A percentile compares a stretch with the other conserved stretches of the same genome.
Evolutionary conservation across 257 asterid species (phyloP).

Genomic region (Cinchona pubescens): DNA sequence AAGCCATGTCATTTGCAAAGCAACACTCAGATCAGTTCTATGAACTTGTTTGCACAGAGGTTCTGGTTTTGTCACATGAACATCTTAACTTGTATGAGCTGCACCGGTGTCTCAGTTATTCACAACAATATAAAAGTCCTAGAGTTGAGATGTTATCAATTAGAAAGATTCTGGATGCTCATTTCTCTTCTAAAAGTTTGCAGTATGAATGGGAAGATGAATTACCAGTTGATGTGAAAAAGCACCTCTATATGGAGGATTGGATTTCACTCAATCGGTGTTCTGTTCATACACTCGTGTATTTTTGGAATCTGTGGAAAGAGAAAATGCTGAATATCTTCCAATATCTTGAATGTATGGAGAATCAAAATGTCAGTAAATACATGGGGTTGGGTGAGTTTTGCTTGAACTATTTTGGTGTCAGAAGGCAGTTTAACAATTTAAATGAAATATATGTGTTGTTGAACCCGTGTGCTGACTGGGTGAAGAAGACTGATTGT

Average conservation of each 20-base stretch:
- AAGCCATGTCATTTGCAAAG: slow-evolving; percentile 31
- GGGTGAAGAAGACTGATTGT: slow-evolving; percentile 37
- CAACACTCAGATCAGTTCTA: slow-evolving; percentile 29
- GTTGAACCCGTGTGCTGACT: slow-evolving; percentile 50
- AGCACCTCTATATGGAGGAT: slow-evolving; percentile 25
- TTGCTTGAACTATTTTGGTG: slow-evolving; percentile 53
- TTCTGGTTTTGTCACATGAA: slow-evolving; percentile 31
- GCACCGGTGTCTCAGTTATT: slow-evolving; percentile 26
- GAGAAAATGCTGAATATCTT: slow-evolving; percentile 20
- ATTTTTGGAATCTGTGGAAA: slow-evolving; percentile 47
- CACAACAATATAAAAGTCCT: slow-evolving; percentile 21
- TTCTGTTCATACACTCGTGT: slow-evolving; percentile 38
- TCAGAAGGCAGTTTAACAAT: slow-evolving; percentile 26
- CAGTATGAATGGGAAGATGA: slow-evolving; percentile 38
- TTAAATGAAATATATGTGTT: slow-evolving; percentile 21
- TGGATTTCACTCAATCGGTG: slow-evolving; percentile 28
- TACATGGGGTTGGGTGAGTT: slow-evolving; percentile 19
- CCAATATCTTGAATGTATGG: slow-evolving; percentile 35
- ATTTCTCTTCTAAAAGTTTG: slow-evolving; percentile 19
- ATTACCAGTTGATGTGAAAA: slow-evolving; percentile 17
- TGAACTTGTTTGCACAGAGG: slow-evolving; percentile 32
- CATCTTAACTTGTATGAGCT: slow-evolving; percentile 26
- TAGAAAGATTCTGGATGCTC: slow-evolving; percentile 46
- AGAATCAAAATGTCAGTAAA: slow-evolving; percentile 1
- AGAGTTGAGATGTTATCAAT: slow-evolving; percentile 34